Evolutionary conservation across 75 land plant genomes (phyloP).

Genomic region (Selaginella tamariscina): DNA sequence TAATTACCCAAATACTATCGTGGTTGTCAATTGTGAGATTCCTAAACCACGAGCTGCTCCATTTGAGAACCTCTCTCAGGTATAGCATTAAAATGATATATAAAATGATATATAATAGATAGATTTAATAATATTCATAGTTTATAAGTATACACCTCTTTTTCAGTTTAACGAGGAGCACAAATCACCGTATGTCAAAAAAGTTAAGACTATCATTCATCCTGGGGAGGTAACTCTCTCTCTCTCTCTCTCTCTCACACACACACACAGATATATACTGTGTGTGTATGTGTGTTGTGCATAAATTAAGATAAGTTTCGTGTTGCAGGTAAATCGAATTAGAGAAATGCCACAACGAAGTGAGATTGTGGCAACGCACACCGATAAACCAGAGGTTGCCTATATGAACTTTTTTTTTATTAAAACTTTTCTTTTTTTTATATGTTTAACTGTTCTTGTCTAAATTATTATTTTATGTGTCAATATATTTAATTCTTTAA

Average conservation of each 20-base stretch:
- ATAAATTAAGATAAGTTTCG: too few relatives aligned
- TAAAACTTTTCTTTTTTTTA: too few relatives aligned
- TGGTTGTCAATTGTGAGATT: constrained; percentile 88
- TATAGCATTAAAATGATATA: constrained; percentile 12
- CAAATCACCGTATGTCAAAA: constrained; percentile 89
- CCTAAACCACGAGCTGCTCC: constrained; percentile 88
- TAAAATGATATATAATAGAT: too few relatives aligned
- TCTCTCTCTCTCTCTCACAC: too few relatives aligned
- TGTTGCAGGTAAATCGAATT: constrained; percentile 80
- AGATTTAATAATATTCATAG: too few relatives aligned
- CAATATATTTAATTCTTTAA: not conserved
- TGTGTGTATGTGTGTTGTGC: too few relatives aligned
- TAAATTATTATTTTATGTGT: too few relatives aligned
- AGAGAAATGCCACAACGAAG: constrained; percentile 91
- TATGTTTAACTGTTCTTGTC: too few relatives aligned
- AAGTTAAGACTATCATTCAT: constrained; percentile 89
- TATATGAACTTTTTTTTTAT: too few relatives aligned
- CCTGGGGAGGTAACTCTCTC: constrained; percentile 99
- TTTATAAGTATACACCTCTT: too few relatives aligned
- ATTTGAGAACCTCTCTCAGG: constrained; percentile 87
- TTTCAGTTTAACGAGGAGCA: constrained; percentile 93
- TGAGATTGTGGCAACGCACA: constrained; percentile 88
- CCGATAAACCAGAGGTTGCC: constrained; percentile 86
- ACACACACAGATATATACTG: too few relatives aligned
- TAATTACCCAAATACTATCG: constrained; percentile 79